A percentile compares a stretch with the other conserved stretches of the same genome.
Evolutionary conservation across 2,329 filamentous ascomycete genomes (phyloP).

Genomic region (Colletotrichum tanaceti): DNA sequence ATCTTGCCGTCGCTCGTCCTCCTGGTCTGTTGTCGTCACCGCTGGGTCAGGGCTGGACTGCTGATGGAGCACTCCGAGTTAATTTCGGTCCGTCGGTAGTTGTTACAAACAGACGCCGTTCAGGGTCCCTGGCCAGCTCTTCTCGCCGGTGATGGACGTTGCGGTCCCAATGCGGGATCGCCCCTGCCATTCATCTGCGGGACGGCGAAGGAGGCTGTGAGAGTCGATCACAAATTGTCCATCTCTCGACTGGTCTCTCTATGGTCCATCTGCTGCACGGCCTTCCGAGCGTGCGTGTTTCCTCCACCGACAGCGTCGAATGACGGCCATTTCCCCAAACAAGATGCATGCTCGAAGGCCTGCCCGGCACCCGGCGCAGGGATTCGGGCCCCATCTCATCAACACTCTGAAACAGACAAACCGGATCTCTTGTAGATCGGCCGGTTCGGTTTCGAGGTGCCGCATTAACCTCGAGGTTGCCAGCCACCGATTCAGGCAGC

Average conservation of each 20-base stretch:
- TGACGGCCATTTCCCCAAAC: constrained; percentile 17
- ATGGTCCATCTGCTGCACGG: constrained; percentile 1
- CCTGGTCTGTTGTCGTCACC: constrained; percentile 31
- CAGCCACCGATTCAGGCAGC: constrained; percentile 29
- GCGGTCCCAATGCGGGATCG: constrained; percentile 29
- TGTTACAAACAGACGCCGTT: constrained; percentile 35
- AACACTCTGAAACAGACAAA: constrained; percentile 39
- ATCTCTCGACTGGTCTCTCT: constrained; percentile 14
- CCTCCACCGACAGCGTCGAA: constrained; percentile 20
- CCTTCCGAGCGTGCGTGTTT: constrained; percentile 18
- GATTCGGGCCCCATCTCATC: constrained; percentile 28
- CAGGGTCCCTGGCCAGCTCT: constrained; percentile 16
- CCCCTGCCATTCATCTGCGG: constrained; percentile 32
- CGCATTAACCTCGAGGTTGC: constrained; percentile 30
- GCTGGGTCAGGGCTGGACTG: constrained; percentile 16
- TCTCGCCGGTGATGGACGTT: constrained; percentile 17
- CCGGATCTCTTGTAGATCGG: constrained; percentile 41
- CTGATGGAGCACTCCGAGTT: constrained; percentile 25
- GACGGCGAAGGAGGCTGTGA: constrained; percentile 35
- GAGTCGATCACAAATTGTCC: constrained; percentile 26
- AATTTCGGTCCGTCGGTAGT: constrained; percentile 37
- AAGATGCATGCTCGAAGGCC: constrained; percentile 19
- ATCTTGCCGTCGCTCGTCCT: constrained; percentile 20
- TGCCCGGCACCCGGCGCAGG: constrained; percentile 21
- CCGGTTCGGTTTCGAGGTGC: constrained; percentile 35